Percentiles rank a stretch among this genome's conserved stretches.
Conservation (phyloP, 225 moss, liverwort and hornwort genomes). For the Pleurozium schreberi region DNA sequence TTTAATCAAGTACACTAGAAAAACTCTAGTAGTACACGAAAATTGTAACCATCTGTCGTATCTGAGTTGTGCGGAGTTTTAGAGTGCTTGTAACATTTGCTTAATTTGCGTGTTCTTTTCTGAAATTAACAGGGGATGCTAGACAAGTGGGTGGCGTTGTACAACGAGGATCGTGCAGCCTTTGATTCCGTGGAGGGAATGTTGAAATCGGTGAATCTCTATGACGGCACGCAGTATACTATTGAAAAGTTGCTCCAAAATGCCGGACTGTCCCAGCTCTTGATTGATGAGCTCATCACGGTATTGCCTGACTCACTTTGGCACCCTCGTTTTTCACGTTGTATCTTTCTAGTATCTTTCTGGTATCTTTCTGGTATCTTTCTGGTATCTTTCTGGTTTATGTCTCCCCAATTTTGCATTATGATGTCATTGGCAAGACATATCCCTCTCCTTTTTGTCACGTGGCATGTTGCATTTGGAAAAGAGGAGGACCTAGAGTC, state of each 20-base stretch:
- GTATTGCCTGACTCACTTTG: conserved; percentile 1
- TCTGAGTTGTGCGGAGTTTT: background rate
- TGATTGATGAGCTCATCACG: conserved; percentile 89
- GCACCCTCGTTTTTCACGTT: background rate
- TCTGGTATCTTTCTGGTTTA: background rate
- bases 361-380: background rate
- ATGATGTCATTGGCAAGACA: background rate
- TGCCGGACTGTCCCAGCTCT: conserved; percentile 51
- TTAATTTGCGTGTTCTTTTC: background rate
- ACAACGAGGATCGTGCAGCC: conserved; percentile 46
- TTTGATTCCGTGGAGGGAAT: conserved; percentile 59
- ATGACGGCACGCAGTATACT: conserved; percentile 44
- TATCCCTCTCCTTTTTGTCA: background rate
- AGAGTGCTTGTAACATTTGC: background rate
- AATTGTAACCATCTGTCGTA: background rate
- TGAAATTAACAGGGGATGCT: conserved; percentile 47
- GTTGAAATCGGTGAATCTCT: conserved; percentile 68
- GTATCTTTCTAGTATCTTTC: background rate
- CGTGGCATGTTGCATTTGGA: background rate
- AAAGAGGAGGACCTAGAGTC: background rate
- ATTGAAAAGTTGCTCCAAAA: conserved; percentile 50
- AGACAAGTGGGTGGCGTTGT: conserved; percentile 47
- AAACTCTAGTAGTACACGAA: too few relatives aligned
- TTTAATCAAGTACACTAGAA: background rate
- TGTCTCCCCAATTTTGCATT: background rate